Conservation (phyloP, 371 early-diverging fungal genomes). For the Zopfochytrium polystomum region DNA sequence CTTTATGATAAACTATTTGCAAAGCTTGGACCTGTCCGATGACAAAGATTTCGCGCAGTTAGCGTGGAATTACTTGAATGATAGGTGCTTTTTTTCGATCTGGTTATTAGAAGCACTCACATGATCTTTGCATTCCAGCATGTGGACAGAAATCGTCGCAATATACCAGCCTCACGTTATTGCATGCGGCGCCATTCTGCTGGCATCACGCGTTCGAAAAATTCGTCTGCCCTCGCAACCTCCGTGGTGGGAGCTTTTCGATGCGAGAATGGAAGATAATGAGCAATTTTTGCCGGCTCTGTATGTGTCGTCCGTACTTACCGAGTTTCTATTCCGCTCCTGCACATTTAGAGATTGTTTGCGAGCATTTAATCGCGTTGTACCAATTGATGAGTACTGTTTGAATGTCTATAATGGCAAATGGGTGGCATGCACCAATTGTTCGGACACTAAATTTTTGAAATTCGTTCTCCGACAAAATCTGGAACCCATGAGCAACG, state of each 20-base stretch:
- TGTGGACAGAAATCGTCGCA: slow-evolving; percentile 76
- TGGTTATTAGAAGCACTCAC: neutral
- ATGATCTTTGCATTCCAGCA: slow-evolving; percentile 38
- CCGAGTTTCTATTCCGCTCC: no score
- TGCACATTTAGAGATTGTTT: slow-evolving; percentile 13
- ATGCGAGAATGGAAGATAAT: slow-evolving; percentile 63
- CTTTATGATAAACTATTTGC: slow-evolving; percentile 88
- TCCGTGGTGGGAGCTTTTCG: slow-evolving; percentile 90
- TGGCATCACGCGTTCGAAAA: slow-evolving; percentile 67
- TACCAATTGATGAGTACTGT: neutral
- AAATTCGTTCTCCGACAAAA: no score
- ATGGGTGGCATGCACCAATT: no score
- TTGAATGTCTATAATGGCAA: neutral
- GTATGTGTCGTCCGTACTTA: neutral
- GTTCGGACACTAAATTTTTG: no score
- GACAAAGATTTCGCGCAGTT: slow-evolving; percentile 68
- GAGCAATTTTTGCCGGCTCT: neutral
- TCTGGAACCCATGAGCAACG: no score
- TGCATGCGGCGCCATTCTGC: slow-evolving; percentile 85
- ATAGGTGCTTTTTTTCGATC: slow-evolving; percentile 52
- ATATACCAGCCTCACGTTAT: slow-evolving; percentile 83
- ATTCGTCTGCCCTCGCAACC: slow-evolving; percentile 66
- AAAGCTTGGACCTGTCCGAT: slow-evolving; percentile 71
- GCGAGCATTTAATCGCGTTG: slow-evolving; percentile 7
- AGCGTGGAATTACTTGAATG: slow-evolving; percentile 91